Base-by-base conservation (phyloP, 192 early-diverging fungal genomes). In the Entomortierella beljakovae region DNA sequence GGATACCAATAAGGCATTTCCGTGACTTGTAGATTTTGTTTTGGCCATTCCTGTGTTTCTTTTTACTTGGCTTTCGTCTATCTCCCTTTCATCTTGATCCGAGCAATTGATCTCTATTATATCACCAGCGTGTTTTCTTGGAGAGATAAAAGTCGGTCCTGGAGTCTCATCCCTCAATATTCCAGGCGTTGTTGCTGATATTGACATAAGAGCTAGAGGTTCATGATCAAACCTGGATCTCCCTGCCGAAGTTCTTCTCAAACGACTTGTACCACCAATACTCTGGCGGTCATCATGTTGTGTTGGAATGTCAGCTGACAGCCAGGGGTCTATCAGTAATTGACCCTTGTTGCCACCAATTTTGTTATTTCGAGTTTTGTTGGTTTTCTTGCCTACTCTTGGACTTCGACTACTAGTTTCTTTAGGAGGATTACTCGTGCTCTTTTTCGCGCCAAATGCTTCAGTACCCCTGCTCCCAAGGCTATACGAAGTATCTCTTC, bases 321-420 rank as follows among this genome's bases (percentile, higher is more conserved):
- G 58, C 72, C 72, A 76, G 3, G 72, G 59, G 43, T 76, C 72
- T 20, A 61, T 54, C 31, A 49, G 26, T 22, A 68, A 11, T 76
- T 76, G 72, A 68, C 64, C 59, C 2, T 25, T 16, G 42, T 76
- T 68, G 72, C 72, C 72, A 76, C 72, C 64, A 76, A 67, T 67
- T 60, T 61, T 64, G 37, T 15, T 46, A 11, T 46, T 46, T 15
- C 7, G 13, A 1, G n/a, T 8, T 22, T 5, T 20, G 51, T 53
- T 53, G 23, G 5, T 25, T 13, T 8, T 25, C 2, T 15, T 3
- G 15, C 51, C 18, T 28, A 13, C 15, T 6, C 51, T 53, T 22
- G 28, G 4, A 28, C 40, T 67, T 25, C 29, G 26, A 10, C 16
- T 29, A 0, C 29, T 18, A 29, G 28, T 58, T 48, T 35, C 43